Conservation (phyloP, 805 yeast genomes). For the Starmerella sp. region DNA sequence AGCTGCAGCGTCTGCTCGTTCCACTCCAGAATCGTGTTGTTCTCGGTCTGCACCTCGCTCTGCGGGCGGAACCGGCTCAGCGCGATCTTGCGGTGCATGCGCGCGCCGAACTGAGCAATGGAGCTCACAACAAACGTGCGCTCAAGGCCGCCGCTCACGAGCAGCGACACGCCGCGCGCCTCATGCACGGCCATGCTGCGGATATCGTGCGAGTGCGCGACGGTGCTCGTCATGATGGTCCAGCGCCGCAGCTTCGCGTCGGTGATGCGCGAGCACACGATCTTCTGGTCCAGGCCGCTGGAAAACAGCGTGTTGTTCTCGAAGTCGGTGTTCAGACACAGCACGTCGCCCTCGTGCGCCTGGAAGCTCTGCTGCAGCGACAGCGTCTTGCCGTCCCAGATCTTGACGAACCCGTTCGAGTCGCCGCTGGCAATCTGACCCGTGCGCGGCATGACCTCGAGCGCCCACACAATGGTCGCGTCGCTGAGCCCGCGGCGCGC, state of each 20-base stretch:
- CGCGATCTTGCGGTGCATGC: slow-evolving; percentile 60
- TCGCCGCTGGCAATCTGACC: slow-evolving; percentile 88
- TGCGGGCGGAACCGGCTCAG: slow-evolving; percentile 47
- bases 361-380: slow-evolving; percentile 71
- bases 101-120: slow-evolving; percentile 53
- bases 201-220: slow-evolving; percentile 76
- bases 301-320: slow-evolving; percentile 57
- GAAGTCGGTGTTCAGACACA: slow-evolving; percentile 40
- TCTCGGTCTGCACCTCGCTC: slow-evolving; percentile 31
- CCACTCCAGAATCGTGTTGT: slow-evolving; percentile 60
- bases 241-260: slow-evolving; percentile 41
- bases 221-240: slow-evolving; percentile 64
- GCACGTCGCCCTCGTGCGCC: slow-evolving; percentile 83
- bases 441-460: slow-evolving; percentile 46
- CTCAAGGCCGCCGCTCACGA: slow-evolving; percentile 43
- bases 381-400: slow-evolving; percentile 77
- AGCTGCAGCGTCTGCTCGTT: slow-evolving; percentile 69
- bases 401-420: slow-evolving; percentile 84
- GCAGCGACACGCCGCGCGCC: slow-evolving; percentile 47
- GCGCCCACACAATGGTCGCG: slow-evolving; percentile 77
- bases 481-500: slow-evolving; percentile 46
- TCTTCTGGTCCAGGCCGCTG: slow-evolving; percentile 90
- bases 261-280: slow-evolving; percentile 55
- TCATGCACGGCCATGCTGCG: slow-evolving; percentile 65
- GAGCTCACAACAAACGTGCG: slow-evolving; percentile 42